Evolutionary conservation across 2,329 filamentous ascomycete species (phyloP).

Genomic region (Sporothrix pallida): DNA sequence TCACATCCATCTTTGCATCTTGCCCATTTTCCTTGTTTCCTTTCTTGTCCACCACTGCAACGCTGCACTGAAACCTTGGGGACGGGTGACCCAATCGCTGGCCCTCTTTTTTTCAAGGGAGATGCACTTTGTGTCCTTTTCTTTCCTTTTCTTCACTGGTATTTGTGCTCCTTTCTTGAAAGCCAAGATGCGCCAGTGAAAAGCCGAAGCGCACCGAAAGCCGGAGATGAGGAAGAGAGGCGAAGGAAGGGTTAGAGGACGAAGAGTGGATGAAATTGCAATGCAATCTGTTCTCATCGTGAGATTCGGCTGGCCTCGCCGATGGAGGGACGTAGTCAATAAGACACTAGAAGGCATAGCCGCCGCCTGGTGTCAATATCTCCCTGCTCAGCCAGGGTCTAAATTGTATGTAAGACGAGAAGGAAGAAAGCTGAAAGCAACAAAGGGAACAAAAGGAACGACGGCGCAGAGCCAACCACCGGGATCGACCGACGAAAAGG

Average conservation of each 20-base stretch:
- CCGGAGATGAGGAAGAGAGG: neutral
- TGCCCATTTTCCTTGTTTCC: constrained; percentile 3
- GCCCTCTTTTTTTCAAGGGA: neutral
- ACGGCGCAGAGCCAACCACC: constrained; percentile 2
- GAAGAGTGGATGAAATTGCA: neutral
- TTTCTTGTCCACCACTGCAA: constrained; percentile 25
- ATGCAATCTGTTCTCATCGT: constrained; percentile 18
- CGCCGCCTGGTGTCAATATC: neutral
- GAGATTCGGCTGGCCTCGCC: neutral
- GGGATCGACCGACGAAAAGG: constrained; percentile 20
- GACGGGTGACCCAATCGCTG: constrained; percentile 20
- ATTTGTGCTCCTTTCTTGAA: neutral
- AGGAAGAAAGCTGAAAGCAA: neutral
- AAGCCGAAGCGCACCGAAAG: constrained; percentile 2
- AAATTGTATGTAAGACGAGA: neutral
- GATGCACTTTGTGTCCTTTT: too few relatives aligned
- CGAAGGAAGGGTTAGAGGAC: neutral
- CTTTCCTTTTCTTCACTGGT: too few relatives aligned
- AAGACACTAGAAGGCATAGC: neutral
- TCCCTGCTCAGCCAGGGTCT: neutral
- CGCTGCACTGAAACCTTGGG: constrained; percentile 29
- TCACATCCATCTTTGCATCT: neutral
- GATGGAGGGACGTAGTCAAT: neutral
- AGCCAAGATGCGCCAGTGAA: neutral
- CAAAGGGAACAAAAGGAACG: neutral